Evolutionary conservation across 768 basidiomycete genomes (phyloP).

Genomic region (Leccinum rimulosum): DNA sequence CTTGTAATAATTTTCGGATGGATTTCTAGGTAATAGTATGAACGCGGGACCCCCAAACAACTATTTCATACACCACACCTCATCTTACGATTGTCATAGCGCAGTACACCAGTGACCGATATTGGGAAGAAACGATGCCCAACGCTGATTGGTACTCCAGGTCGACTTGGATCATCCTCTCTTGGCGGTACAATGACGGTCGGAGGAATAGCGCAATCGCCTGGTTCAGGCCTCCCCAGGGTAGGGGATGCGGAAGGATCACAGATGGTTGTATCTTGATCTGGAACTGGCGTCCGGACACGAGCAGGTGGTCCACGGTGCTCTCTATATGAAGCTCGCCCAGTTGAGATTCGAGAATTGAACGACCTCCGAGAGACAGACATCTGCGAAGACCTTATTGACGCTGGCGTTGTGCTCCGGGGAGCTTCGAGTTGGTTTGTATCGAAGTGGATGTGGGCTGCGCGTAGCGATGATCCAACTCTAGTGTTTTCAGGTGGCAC

Average conservation of each 20-base stretch:
- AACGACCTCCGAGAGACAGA: constrained; percentile 17
- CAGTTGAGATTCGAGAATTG: constrained; percentile 17
- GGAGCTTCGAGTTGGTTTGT: neutral
- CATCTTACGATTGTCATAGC: constrained; percentile 4
- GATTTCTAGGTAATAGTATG: constrained; percentile 6
- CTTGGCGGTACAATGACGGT: constrained; percentile 6
- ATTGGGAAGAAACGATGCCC: constrained; percentile 16
- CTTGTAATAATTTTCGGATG: neutral
- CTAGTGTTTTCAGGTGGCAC: neutral
- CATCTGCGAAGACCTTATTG: neutral
- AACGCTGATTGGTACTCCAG: neutral
- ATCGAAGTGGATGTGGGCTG: neutral
- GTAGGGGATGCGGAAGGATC: neutral
- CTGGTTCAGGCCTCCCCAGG: neutral
- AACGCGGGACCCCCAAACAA: neutral
- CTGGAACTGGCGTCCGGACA: constrained; percentile 7
- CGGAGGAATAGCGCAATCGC: neutral
- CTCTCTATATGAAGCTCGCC: constrained; percentile 22
- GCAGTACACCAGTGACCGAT: constrained; percentile 8
- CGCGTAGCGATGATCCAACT: neutral
- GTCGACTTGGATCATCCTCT: constrained; percentile 3
- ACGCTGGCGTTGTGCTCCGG: constrained; percentile 11
- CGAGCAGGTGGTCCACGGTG: constrained; percentile 17
- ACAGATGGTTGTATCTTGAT: neutral
- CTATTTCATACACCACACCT: constrained; percentile 7